Evolutionary conservation across 2,329 filamentous ascomycete species (phyloP).

Genomic region (Exserohilum rostratum): DNA sequence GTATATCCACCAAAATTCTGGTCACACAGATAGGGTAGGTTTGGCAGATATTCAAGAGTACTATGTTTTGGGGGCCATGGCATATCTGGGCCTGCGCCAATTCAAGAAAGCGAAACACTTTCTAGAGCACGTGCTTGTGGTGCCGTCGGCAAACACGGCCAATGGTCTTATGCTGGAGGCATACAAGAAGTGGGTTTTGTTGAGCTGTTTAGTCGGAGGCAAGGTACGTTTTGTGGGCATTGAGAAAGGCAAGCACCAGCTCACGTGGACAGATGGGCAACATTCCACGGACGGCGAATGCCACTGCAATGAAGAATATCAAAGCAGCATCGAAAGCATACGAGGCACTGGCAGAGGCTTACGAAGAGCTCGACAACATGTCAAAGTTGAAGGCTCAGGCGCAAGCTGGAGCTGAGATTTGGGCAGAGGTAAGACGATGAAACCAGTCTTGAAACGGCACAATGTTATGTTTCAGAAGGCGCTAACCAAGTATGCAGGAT

Average conservation of each 20-base stretch:
- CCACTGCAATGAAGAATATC: conserved; percentile 62
- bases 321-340: conserved; percentile 71
- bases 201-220: conserved; percentile 74
- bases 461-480: conserved; percentile 11
- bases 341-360: conserved; percentile 70
- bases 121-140: conserved; percentile 59
- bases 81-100: conserved; percentile 53
- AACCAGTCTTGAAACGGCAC: conserved; percentile 12
- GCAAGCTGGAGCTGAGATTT: conserved; percentile 64
- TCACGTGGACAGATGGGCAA: conserved; percentile 50
- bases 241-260: background rate
- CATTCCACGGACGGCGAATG: conserved; percentile 63
- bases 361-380: conserved; percentile 58
- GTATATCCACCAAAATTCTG: conserved; percentile 66
- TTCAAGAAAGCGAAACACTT: conserved; percentile 54
- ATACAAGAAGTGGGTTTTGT: conserved; percentile 88
- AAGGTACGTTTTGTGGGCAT: conserved; percentile 50
- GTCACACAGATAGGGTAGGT: conserved; percentile 63
- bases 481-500: conserved; percentile 57
- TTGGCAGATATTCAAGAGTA: conserved; percentile 60
- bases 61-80: conserved; percentile 58
- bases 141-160: conserved; percentile 68
- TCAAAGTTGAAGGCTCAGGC: conserved; percentile 68
- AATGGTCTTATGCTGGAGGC: conserved; percentile 85
- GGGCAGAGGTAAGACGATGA: conserved; percentile 59